phyloP scores from a whole-genome alignment of 495 filamentous ascomycete genomes.

The Polyplosphaeria fusca region DNA sequence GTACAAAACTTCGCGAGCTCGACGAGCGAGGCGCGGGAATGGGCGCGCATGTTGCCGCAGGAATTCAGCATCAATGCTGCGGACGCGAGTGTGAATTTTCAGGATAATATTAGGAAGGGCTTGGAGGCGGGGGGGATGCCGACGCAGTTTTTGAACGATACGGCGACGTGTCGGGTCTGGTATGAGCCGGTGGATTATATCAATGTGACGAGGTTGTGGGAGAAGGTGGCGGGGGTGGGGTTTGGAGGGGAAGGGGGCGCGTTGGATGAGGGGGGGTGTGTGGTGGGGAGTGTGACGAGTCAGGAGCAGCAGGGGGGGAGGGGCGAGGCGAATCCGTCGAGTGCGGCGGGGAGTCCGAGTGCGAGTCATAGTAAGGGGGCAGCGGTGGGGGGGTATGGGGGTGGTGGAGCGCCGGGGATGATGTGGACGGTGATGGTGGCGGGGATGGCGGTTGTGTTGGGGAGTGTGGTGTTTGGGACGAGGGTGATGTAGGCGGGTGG shows the following conservation, averaged over 20 bases:
- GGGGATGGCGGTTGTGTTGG: constrained; percentile 6
- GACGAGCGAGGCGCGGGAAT: constrained; percentile 5
- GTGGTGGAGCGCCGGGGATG: not conserved
- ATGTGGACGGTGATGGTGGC: constrained; percentile 11
- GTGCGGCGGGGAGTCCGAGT: not conserved
- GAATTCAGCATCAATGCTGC: constrained; percentile 16
- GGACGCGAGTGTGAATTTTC: constrained; percentile 29
- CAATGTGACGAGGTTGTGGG: constrained; percentile 27
- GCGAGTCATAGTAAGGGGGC: constrained; percentile 13
- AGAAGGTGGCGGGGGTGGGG: constrained; percentile 11
- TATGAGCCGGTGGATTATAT: constrained; percentile 18
- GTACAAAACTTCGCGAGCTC: constrained; percentile 17
- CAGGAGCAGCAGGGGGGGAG: constrained; percentile 15
- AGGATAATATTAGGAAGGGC: constrained; percentile 33
- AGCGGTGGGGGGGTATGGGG: not conserved
- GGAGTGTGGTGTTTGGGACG: constrained; percentile 17
- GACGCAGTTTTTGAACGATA: constrained; percentile 33
- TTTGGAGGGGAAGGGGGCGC: constrained; percentile 25
- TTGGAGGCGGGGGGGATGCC: constrained; percentile 18
- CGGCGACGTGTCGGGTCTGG: constrained; percentile 29
- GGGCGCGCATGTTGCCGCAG: constrained; percentile 16
- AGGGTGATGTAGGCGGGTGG: constrained; percentile 11
- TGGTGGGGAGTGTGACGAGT: constrained; percentile 15
- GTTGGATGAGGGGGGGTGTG: constrained; percentile 21
- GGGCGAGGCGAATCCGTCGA: constrained; percentile 15